phyloP scores from a whole-genome alignment of 495 filamentous ascomycete genomes.

The Penicillium crystallinum region DNA sequence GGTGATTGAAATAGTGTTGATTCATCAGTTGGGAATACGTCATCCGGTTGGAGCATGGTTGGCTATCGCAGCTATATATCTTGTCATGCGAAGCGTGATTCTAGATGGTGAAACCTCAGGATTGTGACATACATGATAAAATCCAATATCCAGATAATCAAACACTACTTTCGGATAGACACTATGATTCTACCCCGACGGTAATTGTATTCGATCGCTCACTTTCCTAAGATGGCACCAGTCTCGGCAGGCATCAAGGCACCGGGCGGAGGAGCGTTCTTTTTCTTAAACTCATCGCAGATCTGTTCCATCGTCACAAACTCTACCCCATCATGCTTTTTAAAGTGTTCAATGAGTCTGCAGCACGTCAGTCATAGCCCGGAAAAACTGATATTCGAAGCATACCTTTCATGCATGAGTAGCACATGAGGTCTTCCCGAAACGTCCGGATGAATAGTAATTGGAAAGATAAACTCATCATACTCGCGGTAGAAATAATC shows the following conservation, averaged over 20 bases:
- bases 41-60: no score
- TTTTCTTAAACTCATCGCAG: slow-evolving; percentile 55
- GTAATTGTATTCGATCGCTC: background rate
- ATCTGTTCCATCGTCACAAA: slow-evolving; percentile 68
- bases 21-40: no score
- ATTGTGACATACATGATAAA: no score
- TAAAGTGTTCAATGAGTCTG: slow-evolving; percentile 65
- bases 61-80: no score
- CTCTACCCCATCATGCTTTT: slow-evolving; percentile 65
- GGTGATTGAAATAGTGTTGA: no score
- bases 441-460: slow-evolving; percentile 65
- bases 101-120: no score
- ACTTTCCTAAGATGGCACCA: slow-evolving; percentile 16
- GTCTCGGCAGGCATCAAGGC: slow-evolving; percentile 24
- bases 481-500: slow-evolving; percentile 65
- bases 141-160: no score
- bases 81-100: no score
- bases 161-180: no score
- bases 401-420: slow-evolving; percentile 54
- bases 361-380: background rate
- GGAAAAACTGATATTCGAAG: no score
- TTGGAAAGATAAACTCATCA: slow-evolving; percentile 64
- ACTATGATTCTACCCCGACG: no score
- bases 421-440: slow-evolving; percentile 60
- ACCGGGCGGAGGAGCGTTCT: slow-evolving; percentile 20